A percentile compares a stretch with the other conserved stretches of the same genome.
phyloP scores from a whole-genome alignment of 352 stramenopile genomes.

The Phytopythium aichiense region DNA sequence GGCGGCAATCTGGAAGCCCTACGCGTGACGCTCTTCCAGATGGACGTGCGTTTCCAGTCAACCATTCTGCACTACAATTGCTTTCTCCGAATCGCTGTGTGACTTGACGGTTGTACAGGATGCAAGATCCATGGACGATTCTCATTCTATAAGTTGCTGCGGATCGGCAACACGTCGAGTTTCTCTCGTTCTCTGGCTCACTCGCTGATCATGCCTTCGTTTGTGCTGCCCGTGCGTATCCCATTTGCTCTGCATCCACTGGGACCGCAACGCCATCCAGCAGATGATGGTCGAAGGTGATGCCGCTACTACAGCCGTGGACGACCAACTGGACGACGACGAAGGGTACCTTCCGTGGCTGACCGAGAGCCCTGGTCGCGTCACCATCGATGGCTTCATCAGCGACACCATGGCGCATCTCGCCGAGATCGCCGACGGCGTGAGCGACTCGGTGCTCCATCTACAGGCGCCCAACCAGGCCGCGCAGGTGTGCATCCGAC shows the following conservation, averaged over 20 bases:
- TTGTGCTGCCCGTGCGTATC: neutral
- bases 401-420: conserved; percentile 5
- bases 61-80: no score
- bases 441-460: conserved; percentile 3
- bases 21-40: no score
- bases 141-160: no score
- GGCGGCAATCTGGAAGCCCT: no score
- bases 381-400: conserved; percentile 1
- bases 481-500: conserved; percentile 9
- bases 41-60: no score
- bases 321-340: neutral
- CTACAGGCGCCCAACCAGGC: conserved; percentile 11
- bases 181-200: no score
- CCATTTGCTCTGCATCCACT: neutral
- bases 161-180: no score
- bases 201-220: neutral
- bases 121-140: no score
- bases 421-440: conserved; percentile 9
- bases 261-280: neutral
- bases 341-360: neutral
- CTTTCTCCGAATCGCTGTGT: no score
- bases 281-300: neutral
- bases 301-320: neutral
- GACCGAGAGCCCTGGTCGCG: neutral
- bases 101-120: no score